phyloP scores from a whole-genome alignment of 768 basidiomycete genomes.

The Lentinula lateritia region DNA sequence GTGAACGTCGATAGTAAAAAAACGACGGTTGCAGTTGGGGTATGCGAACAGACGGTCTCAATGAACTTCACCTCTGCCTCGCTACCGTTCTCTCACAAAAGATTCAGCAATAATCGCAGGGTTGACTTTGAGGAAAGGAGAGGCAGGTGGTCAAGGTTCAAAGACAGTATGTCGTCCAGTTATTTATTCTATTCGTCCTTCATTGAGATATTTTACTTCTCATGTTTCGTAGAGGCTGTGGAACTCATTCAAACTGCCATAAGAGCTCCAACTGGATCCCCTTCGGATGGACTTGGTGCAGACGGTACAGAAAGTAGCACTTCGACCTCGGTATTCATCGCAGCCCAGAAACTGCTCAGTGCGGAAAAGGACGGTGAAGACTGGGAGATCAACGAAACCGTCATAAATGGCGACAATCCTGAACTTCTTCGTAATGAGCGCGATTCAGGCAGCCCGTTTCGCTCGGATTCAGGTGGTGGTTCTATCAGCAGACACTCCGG shows the following conservation, averaged over 20 bases:
- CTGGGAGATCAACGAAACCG: conserved; percentile 2
- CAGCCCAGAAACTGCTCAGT: background rate
- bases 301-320: conserved; percentile 3
- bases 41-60: background rate
- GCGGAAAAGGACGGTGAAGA: conserved; percentile 5
- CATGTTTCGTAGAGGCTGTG: background rate
- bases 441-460: background rate
- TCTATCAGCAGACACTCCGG: background rate
- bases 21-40: background rate
- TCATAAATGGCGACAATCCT: background rate
- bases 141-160: background rate
- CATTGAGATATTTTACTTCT: too few species aligned
- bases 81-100: background rate
- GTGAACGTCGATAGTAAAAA: background rate
- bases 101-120: background rate
- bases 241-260: background rate
- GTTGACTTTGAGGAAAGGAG: background rate
- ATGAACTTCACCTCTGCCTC: conserved; percentile 5
- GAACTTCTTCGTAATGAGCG: background rate
- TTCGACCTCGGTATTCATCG: conserved; percentile 6
- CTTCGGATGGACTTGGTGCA: background rate
- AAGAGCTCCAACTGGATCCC: background rate
- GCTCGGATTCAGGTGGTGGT: background rate
- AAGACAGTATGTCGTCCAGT: background rate
- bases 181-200: background rate